A percentile compares a stretch with the other conserved stretches of the same genome.
Evolutionary conservation across 495 filamentous ascomycete genomes (phyloP).

Genomic region (Cercophora samala): DNA sequence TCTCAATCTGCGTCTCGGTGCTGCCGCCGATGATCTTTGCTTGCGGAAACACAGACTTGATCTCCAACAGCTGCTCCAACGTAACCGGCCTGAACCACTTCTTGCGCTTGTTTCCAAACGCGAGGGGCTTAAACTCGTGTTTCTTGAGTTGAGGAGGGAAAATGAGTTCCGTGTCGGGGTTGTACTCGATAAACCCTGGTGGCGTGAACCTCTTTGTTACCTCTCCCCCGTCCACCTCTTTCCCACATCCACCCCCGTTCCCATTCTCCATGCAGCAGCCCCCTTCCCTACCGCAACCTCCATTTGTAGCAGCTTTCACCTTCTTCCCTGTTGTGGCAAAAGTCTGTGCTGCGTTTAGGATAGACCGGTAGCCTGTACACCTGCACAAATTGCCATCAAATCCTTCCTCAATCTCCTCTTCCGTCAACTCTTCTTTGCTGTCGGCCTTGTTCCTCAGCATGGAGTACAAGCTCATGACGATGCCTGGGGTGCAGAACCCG

Average conservation of each 20-base stretch:
- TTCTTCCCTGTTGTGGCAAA: conserved; percentile 46
- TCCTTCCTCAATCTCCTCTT: conserved; percentile 79
- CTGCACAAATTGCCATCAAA: conserved; percentile 96
- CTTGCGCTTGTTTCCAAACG: conserved; percentile 92
- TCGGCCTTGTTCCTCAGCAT: conserved; percentile 62
- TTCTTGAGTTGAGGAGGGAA: conserved; percentile 83
- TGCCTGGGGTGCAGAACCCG: conserved; percentile 92
- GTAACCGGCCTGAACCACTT: conserved; percentile 90
- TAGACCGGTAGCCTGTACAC: conserved; percentile 92
- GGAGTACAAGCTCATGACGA: conserved; percentile 93
- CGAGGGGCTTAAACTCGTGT: conserved; percentile 75
- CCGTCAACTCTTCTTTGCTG: conserved; percentile 53
- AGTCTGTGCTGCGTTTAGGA: conserved; percentile 84
- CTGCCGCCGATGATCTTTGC: conserved; percentile 95
- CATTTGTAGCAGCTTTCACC: conserved; percentile 47
- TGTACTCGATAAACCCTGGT: conserved; percentile 88
- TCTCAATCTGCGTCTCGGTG: conserved; percentile 96
- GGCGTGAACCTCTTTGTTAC: conserved; percentile 70
- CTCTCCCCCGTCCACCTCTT: conserved; percentile 45
- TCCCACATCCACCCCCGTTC: conserved; percentile 57
- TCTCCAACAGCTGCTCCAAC: conserved; percentile 80
- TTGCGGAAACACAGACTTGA: conserved; percentile 78
- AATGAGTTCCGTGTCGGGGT: conserved; percentile 89
- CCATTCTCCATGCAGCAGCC: conserved; percentile 64
- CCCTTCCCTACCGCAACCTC: conserved; percentile 42